Base-by-base conservation (phyloP, 352 stramenopile genomes). In the Saprolegnia parasitica region DNA sequence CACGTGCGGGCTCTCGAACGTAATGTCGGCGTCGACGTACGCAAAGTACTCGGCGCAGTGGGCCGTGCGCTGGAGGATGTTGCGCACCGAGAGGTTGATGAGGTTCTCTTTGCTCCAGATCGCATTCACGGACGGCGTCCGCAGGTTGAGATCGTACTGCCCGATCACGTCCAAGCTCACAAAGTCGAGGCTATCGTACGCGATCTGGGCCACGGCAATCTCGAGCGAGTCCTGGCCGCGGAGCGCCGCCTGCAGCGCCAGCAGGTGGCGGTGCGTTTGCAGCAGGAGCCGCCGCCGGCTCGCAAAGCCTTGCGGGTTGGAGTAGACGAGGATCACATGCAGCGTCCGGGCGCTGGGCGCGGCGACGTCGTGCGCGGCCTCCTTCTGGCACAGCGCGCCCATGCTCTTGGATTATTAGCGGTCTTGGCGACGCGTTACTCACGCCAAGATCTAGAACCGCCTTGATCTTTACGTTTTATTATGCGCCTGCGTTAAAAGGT, bases 261-360 rank as follows among this genome's bases (percentile, higher is more conserved):
- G 52, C 3, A 60, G 35, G 9, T 60, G 52, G 35, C 52, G 52
- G 35, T 60, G 35, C 35, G 52, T 60, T 9, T 60, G 52, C 20
- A 60, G 35, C 11, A 60, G 52, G 11, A 60, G 35, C 20, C 9
- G 3, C 9, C 20, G 11, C 11, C 52, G 52, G 20, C 52, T 60
- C 20, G 24, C 52, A 24, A 60, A 60, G 52, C 20, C 16, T 60
- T 60, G 24, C 24, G 52, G 52, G 35, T 60, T 60, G 24, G 52
- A 60, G 20, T 60, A 60, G 52, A 60, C 52, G 24, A 60, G 52
- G 35, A 60, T 60, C 52, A 60, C 52, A 60, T 60, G 52, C 52
- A 60, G 35, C 24, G 52, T 60, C 52, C 52, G 24, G 24, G 52
- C 13, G 11, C 3, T 4, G 11, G 52, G 52, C 52, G 52, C 52